phyloP scores from a whole-genome alignment of 495 filamentous ascomycete genomes.

The Acidiella bohemica region DNA sequence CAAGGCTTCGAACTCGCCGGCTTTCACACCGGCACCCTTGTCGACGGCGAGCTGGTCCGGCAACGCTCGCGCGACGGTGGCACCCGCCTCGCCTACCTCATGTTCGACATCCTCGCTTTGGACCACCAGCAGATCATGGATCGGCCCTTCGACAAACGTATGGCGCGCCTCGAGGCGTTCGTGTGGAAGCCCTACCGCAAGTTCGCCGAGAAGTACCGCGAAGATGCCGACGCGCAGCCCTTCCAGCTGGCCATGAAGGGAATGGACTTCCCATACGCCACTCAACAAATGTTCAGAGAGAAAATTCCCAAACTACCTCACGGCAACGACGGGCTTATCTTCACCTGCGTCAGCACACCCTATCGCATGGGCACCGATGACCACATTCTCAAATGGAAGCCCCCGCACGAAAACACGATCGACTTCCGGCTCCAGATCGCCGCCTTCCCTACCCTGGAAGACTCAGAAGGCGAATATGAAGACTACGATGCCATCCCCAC shows the following conservation, averaged over 20 bases:
- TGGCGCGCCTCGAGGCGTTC: conserved; percentile 70
- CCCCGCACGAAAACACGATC: conserved; percentile 78
- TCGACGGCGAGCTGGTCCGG: conserved; percentile 87
- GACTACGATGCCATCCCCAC: conserved; percentile 50
- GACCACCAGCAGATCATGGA: conserved; percentile 64
- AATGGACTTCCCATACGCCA: conserved; percentile 75
- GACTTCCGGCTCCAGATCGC: conserved; percentile 68
- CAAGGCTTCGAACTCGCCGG: conserved; percentile 13
- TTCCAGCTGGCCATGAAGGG: conserved; percentile 77
- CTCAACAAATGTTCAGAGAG: conserved; percentile 79
- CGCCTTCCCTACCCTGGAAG: conserved; percentile 52
- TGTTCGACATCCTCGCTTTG: conserved; percentile 83
- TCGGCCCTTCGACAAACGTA: conserved; percentile 70
- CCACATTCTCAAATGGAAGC: conserved; percentile 96
- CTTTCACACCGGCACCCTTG: conserved; percentile 68
- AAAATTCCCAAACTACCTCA: conserved; percentile 74
- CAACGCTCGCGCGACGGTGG: conserved; percentile 52
- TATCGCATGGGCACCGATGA: conserved; percentile 85
- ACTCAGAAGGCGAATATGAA: conserved; percentile 30
- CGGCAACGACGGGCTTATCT: conserved; percentile 92
- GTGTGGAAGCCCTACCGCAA: conserved; percentile 70
- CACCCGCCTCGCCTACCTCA: conserved; percentile 62
- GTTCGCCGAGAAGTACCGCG: conserved; percentile 46
- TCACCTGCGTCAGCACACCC: conserved; percentile 73
- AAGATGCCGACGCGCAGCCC: conserved; percentile 53